These are phyloP conservation scores for Adansonia grandidieri DNA, from an alignment of 441 rosid species.

Conservation along the genomic window DNA sequence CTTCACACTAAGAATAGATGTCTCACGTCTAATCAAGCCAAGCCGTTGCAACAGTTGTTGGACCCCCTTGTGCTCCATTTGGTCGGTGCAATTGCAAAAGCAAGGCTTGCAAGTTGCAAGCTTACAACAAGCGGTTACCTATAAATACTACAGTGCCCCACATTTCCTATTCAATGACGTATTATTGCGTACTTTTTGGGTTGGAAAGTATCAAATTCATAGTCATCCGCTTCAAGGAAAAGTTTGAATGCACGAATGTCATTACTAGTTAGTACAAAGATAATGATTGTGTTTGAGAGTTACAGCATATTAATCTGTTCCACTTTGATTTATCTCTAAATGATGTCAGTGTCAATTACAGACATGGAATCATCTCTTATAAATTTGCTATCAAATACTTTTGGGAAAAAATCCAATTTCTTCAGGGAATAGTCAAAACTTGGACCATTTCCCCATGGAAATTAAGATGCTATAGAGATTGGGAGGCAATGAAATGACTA, in stretches of 20 bases:
- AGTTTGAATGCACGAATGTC: neutral
- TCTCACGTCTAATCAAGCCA: slow-evolving; percentile 17
- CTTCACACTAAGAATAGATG: neutral
- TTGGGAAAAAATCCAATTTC: no score
- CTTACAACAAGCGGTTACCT: neutral
- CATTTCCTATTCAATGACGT: neutral
- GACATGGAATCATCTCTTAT: neutral
- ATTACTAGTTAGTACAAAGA: neutral
- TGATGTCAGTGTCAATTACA: slow-evolving; percentile 18
- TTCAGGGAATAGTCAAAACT: neutral
- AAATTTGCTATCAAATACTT: neutral
- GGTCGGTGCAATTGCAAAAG: neutral
- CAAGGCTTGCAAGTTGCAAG: slow-evolving; percentile 14
- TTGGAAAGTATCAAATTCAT: slow-evolving; percentile 7
- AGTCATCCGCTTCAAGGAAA: slow-evolving; percentile 1
- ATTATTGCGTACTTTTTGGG: neutral
- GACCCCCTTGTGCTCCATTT: neutral
- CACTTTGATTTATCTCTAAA: neutral
- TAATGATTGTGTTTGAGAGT: slow-evolving; percentile 4
- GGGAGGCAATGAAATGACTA: slow-evolving; percentile 16
- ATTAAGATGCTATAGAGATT: neutral
- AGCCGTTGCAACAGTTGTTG: slow-evolving; percentile 1
- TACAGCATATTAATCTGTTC: neutral
- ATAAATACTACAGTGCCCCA: neutral
- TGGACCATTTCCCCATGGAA: neutral